Evolutionary conservation across 805 yeast species (phyloP).

Genomic region (Maudiozyma bulderi): DNA sequence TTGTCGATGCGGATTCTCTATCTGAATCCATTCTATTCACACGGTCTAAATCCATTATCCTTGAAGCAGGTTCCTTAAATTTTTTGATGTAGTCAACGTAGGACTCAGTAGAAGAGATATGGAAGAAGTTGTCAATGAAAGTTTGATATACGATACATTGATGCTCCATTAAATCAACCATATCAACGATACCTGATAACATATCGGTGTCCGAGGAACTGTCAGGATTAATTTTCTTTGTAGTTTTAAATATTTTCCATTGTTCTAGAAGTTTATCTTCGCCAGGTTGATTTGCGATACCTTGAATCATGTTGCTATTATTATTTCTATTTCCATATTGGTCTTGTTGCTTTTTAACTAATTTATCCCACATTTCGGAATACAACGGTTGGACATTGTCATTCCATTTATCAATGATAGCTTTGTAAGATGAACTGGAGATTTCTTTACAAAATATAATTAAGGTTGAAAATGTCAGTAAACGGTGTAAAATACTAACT

Average conservation of each 20-base stretch:
- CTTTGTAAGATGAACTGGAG: constrained; percentile 38
- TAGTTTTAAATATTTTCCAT: constrained; percentile 12
- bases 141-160: constrained; percentile 39
- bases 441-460: constrained; percentile 51
- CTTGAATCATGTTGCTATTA: constrained; percentile 1
- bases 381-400: constrained; percentile 28
- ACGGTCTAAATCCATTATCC: constrained; percentile 23
- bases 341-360: constrained; percentile 5
- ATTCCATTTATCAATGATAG: constrained; percentile 36
- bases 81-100: constrained; percentile 37
- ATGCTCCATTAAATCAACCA: constrained; percentile 15
- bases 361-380: constrained; percentile 19
- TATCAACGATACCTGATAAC: constrained; percentile 7
- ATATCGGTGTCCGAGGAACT: constrained; percentile 4
- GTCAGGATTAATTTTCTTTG: constrained; percentile 7
- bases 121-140: constrained; percentile 38
- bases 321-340: background rate
- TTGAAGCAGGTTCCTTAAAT: constrained; percentile 15
- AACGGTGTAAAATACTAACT: constrained; percentile 28
- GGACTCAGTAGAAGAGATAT: constrained; percentile 33
- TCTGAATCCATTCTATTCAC: constrained; percentile 36
- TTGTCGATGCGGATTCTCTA: constrained; percentile 38
- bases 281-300: constrained; percentile 5
- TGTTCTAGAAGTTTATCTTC: constrained; percentile 7
- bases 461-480: constrained; percentile 40